These are phyloP conservation scores for Aureobasidium melanogenum DNA, from an alignment of 2,329 filamentous ascomycete species.

Conservation along the genomic window DNA sequence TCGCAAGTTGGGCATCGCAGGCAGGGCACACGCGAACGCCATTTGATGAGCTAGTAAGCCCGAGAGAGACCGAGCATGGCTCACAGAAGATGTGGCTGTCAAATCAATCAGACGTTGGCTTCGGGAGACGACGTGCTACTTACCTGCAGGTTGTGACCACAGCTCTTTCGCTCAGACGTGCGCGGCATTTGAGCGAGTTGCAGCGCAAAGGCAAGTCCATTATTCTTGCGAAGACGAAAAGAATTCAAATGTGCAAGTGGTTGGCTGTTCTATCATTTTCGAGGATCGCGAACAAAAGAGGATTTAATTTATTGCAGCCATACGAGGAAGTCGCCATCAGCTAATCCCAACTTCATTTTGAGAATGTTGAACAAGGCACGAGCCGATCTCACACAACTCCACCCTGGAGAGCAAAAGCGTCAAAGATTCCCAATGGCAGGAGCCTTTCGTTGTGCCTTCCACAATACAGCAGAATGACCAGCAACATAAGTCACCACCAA, in stretches of 20 bases:
- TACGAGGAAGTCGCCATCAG: background rate
- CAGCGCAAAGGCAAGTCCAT: constrained; percentile 74
- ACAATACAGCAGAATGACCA: too few relatives aligned
- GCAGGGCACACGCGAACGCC: constrained; percentile 61
- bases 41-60: constrained; percentile 45
- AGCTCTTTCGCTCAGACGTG: constrained; percentile 58
- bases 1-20: constrained; percentile 59
- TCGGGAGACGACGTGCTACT: constrained; percentile 14
- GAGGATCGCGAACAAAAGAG: too few relatives aligned
- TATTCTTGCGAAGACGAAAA: background rate
- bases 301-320: background rate
- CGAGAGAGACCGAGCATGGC: constrained; percentile 58
- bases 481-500: too few relatives aligned
- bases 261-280: background rate
- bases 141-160: constrained; percentile 87
- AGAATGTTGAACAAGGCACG: background rate
- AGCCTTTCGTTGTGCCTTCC: too few relatives aligned
- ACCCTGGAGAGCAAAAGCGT: too few relatives aligned
- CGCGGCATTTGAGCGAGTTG: constrained; percentile 70
- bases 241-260: background rate
- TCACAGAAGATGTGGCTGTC: constrained; percentile 76
- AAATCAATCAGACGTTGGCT: background rate
- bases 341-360: background rate
- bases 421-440: too few relatives aligned
- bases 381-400: background rate